Conservation (phyloP, 768 basidiomycete species). For the Boletus coccyginus region DNA sequence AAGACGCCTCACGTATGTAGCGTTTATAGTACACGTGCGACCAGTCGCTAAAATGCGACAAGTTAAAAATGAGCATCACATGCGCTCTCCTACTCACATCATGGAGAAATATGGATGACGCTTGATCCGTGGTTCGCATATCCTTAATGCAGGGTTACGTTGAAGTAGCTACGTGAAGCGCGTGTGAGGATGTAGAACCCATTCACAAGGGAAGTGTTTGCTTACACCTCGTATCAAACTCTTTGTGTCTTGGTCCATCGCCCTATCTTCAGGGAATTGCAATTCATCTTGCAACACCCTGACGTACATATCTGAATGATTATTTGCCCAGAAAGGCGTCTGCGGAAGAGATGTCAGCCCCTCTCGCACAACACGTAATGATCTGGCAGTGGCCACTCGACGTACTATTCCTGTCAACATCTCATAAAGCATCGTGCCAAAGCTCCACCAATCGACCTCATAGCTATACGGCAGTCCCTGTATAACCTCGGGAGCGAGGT, state of each 20-base stretch:
- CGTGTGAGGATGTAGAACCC: slow-evolving; percentile 8
- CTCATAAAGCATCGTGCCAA: slow-evolving; percentile 97
- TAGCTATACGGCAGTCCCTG: slow-evolving; percentile 88
- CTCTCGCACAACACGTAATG: slow-evolving; percentile 14
- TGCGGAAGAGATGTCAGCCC: slow-evolving; percentile 32
- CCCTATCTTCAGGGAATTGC: slow-evolving; percentile 83
- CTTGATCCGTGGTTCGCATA: slow-evolving; percentile 93
- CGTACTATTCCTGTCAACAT: slow-evolving; percentile 93
- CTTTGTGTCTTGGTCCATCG: slow-evolving; percentile 95
- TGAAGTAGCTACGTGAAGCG: slow-evolving; percentile 68
- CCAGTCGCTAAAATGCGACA: slow-evolving; percentile 66
- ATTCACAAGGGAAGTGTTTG: slow-evolving; percentile 11
- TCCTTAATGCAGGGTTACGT: slow-evolving; percentile 85
- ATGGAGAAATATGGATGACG: slow-evolving; percentile 92
- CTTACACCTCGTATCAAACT: slow-evolving; percentile 91
- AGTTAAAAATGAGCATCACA: slow-evolving; percentile 6
- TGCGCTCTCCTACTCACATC: slow-evolving; percentile 56
- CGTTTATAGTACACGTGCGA: slow-evolving; percentile 92
- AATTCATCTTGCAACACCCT: slow-evolving; percentile 88
- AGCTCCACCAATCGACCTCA: slow-evolving; percentile 98
- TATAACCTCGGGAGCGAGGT: slow-evolving; percentile 95
- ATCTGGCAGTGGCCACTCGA: slow-evolving; percentile 1
- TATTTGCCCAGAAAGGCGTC: slow-evolving; percentile 93
- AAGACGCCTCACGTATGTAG: slow-evolving; percentile 71
- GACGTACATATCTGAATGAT: slow-evolving; percentile 94